Percentiles rank a stretch among this genome's conserved stretches.
These are phyloP conservation scores for Alternaria sp. DNA, from an alignment of 2,329 filamentous ascomycete genomes.

Conservation along the genomic window DNA sequence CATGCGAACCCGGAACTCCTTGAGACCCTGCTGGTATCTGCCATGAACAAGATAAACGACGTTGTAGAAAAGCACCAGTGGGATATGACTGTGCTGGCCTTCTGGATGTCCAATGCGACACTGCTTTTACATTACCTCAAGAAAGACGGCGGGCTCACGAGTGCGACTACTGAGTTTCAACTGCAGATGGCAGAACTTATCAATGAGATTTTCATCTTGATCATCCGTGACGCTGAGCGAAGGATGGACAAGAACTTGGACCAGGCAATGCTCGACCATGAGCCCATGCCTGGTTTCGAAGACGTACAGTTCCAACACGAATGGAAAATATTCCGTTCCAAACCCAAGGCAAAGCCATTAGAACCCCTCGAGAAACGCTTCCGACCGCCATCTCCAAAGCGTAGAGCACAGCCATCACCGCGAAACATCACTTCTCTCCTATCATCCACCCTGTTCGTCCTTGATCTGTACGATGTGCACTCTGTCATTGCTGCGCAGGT, in stretches of 20 bases:
- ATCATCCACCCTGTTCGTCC: conserved; percentile 93
- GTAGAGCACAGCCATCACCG: conserved; percentile 88
- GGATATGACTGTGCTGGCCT: conserved; percentile 99
- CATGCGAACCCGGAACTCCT: conserved; percentile 88
- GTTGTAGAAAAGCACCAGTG: conserved; percentile 96
- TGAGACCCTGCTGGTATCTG: conserved; percentile 77
- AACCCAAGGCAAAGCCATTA: conserved; percentile 81
- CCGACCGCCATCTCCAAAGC: conserved; percentile 90
- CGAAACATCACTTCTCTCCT: conserved; percentile 94
- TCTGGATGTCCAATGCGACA: conserved; percentile 98
- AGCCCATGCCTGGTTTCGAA: conserved; percentile 96
- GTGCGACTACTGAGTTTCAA: conserved; percentile 87
- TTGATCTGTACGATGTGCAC: conserved; percentile 98
- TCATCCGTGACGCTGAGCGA: conserved; percentile 93
- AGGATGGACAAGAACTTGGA: conserved; percentile 96
- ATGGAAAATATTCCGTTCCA: conserved; percentile 96
- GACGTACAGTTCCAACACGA: conserved; percentile 97
- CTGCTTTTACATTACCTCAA: conserved; percentile 95
- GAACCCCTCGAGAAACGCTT: conserved; percentile 91
- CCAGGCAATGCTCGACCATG: conserved; percentile 92
- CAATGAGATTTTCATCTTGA: conserved; percentile 97
- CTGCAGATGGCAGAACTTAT: conserved; percentile 91
- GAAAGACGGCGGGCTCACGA: conserved; percentile 83
- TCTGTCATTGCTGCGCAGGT: conserved; percentile 95
- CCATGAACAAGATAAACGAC: conserved; percentile 95